These are phyloP conservation scores for Castanea sativa DNA, from an alignment of 306 rosid genomes.

Conservation along the genomic window DNA sequence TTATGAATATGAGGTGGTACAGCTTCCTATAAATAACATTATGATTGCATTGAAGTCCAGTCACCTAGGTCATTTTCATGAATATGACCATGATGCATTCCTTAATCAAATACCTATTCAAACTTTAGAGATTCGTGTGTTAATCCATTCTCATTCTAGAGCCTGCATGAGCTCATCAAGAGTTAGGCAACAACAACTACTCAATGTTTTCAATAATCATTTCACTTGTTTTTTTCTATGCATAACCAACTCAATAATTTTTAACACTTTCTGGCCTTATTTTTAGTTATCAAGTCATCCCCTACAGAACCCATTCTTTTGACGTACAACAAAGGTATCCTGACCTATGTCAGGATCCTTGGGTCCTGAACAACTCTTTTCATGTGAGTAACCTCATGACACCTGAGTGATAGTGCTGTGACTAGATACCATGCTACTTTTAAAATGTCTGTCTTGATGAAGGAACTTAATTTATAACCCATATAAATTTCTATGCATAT, in stretches of 20 bases:
- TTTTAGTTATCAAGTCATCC: neutral
- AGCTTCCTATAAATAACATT: neutral
- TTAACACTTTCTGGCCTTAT: neutral
- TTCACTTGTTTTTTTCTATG: neutral
- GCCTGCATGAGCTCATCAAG: neutral
- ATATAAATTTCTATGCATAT: neutral
- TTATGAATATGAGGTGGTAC: neutral
- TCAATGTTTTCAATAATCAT: neutral
- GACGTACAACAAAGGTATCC: neutral
- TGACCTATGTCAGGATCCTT: neutral
- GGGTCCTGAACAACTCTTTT: neutral
- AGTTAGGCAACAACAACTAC: neutral
- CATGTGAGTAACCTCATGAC: neutral
- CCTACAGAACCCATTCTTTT: neutral
- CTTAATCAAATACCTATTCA: neutral
- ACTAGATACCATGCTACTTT: neutral
- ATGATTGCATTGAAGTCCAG: neutral
- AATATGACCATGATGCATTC: neutral
- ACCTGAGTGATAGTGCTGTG: neutral
- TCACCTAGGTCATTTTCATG: neutral
- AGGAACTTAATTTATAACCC: neutral
- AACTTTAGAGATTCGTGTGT: neutral
- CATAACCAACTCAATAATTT: neutral
- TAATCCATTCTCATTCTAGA: neutral
- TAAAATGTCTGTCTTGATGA: neutral